Conservation (phyloP, 2,329 filamentous ascomycete genomes). For the Clathrospora elynae region DNA sequence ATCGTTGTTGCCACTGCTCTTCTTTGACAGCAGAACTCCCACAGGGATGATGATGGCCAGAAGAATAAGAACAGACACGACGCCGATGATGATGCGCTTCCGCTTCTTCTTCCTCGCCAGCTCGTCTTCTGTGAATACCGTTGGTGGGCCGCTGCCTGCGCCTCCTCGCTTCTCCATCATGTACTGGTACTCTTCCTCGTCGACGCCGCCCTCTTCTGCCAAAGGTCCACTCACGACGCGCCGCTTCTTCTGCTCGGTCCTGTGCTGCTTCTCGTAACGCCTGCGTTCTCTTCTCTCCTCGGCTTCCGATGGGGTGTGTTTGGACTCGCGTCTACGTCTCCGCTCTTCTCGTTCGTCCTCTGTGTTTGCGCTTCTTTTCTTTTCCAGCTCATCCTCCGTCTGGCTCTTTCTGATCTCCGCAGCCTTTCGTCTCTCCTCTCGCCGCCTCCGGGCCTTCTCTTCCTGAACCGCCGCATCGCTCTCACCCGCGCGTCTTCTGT, state of each 20-base stretch:
- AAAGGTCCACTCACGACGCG: slow-evolving; percentile 55
- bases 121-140: slow-evolving; percentile 48
- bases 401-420: slow-evolving; percentile 25
- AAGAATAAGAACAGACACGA: slow-evolving; percentile 46
- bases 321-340: slow-evolving; percentile 34
- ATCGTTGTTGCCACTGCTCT: slow-evolving; percentile 43
- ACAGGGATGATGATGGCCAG: slow-evolving; percentile 56
- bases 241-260: slow-evolving; percentile 42
- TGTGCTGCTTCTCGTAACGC: slow-evolving; percentile 48
- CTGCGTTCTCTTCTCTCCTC: slow-evolving; percentile 48
- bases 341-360: slow-evolving; percentile 40
- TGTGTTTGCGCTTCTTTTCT: slow-evolving; percentile 33
- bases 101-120: slow-evolving; percentile 48
- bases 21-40: slow-evolving; percentile 53
- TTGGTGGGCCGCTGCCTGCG: slow-evolving; percentile 44
- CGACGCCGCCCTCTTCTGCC: slow-evolving; percentile 52
- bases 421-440: slow-evolving; percentile 43
- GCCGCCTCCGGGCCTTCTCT: slow-evolving; percentile 31
- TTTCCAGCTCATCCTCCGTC: slow-evolving; percentile 32
- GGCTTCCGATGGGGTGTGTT: slow-evolving; percentile 47
- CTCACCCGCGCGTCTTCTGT: slow-evolving; percentile 25
- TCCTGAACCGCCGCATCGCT: slow-evolving; percentile 30
- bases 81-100: slow-evolving; percentile 59
- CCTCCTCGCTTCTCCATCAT: slow-evolving; percentile 52
- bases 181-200: slow-evolving; percentile 50